A percentile compares a stretch with the other conserved stretches of the same genome.
Evolutionary conservation across 2,329 filamentous ascomycete species (phyloP).

Genomic region (Sporothrix brunneoviolacea): DNA sequence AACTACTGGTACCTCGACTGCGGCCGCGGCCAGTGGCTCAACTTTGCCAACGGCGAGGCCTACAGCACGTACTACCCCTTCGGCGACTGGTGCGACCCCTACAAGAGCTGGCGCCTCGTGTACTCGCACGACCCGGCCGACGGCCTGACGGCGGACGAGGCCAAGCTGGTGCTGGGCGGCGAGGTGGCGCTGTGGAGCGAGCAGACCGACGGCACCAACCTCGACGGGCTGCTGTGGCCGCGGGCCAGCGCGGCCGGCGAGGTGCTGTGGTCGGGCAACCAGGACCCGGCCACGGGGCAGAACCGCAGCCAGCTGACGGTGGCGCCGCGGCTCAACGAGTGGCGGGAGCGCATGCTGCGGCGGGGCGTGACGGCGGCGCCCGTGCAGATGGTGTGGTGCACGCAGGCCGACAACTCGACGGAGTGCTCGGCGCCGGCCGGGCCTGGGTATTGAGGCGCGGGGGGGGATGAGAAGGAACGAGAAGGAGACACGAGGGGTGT

Average conservation of each 20-base stretch:
- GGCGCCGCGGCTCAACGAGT: constrained; percentile 62
- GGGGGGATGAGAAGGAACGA: background rate
- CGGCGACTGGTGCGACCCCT: constrained; percentile 72
- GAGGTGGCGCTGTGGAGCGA: constrained; percentile 80
- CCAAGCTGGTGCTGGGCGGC: constrained; percentile 68
- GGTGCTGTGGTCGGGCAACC: constrained; percentile 70
- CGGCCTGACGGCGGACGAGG: constrained; percentile 53
- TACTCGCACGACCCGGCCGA: constrained; percentile 72
- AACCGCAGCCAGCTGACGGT: constrained; percentile 68
- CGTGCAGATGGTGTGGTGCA: constrained; percentile 68
- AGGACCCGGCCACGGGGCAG: constrained; percentile 52
- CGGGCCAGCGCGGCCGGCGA: constrained; percentile 67
- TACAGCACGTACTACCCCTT: constrained; percentile 59
- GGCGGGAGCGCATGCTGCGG: constrained; percentile 67
- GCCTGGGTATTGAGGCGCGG: constrained; percentile 11
- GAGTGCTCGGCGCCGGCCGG: constrained; percentile 33
- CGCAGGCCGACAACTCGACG: constrained; percentile 48
- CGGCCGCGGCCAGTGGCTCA: constrained; percentile 71
- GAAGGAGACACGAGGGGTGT: background rate
- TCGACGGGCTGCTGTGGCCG: constrained; percentile 75
- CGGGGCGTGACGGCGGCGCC: constrained; percentile 57
- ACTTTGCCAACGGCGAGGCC: constrained; percentile 54
- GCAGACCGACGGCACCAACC: constrained; percentile 65
- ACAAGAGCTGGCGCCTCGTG: constrained; percentile 73
- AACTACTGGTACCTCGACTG: constrained; percentile 82